Percentiles rank a stretch among this genome's conserved stretches.
Conservation (phyloP, 2,329 filamentous ascomycete genomes). For the Pseudogymnoascus sp. region DNA sequence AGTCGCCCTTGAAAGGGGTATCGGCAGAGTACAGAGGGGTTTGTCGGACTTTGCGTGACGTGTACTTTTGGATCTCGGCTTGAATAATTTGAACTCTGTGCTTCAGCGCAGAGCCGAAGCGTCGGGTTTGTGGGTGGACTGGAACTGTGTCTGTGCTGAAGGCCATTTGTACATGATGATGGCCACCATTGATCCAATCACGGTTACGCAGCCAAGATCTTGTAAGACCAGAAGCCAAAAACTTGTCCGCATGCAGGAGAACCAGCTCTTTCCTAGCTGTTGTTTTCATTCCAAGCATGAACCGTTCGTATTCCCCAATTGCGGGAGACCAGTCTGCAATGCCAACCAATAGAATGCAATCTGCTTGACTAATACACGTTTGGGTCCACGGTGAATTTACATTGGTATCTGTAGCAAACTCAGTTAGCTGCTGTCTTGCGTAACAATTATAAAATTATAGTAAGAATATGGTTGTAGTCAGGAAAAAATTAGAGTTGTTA, state of each 20-base stretch:
- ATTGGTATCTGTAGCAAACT: slow-evolving; percentile 60
- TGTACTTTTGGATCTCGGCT: slow-evolving; percentile 97
- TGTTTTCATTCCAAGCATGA: slow-evolving; percentile 93
- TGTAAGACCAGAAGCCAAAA: slow-evolving; percentile 75
- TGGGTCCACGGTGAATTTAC: slow-evolving; percentile 98
- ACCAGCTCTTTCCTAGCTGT: slow-evolving; percentile 91
- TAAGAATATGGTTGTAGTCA: slow-evolving; percentile 31
- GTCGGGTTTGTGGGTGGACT: slow-evolving; percentile 63
- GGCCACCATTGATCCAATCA: slow-evolving; percentile 95
- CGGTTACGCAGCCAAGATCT: slow-evolving; percentile 85
- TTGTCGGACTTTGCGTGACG: slow-evolving; percentile 82
- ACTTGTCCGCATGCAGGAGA: slow-evolving; percentile 79
- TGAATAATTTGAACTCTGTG: slow-evolving; percentile 89
- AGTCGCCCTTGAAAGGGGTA: slow-evolving; percentile 90
- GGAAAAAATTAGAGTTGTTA: slow-evolving; percentile 57
- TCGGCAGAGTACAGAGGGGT: slow-evolving; percentile 84
- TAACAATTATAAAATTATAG: not conserved
- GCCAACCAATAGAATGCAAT: slow-evolving; percentile 89
- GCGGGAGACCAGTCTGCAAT: slow-evolving; percentile 81
- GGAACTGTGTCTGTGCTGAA: slow-evolving; percentile 70
- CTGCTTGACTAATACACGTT: slow-evolving; percentile 92
- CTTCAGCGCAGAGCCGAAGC: slow-evolving; percentile 78
- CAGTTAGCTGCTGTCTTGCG: slow-evolving; percentile 17
- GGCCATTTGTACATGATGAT: slow-evolving; percentile 95
- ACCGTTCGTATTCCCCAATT: slow-evolving; percentile 94